Conservation (phyloP, 208 protist genomes). For the Leishmania turanica region DNA sequence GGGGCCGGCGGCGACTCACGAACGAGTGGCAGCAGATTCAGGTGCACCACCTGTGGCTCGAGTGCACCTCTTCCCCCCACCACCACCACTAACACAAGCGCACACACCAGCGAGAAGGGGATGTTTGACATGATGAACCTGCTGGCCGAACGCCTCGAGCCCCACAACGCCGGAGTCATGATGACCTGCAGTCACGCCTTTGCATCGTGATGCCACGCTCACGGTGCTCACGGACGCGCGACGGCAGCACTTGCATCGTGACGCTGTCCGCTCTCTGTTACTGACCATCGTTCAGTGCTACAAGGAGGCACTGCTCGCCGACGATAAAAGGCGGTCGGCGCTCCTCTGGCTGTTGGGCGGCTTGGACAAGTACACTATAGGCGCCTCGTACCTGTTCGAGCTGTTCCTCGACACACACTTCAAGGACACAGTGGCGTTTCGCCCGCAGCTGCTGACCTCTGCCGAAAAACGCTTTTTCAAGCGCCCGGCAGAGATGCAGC, state of each 20-base stretch:
- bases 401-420: conserved; percentile 45
- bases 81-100: not conserved
- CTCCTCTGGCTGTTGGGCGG: conserved; percentile 92
- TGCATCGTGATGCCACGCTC: conserved; percentile 49
- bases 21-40: too few relatives aligned
- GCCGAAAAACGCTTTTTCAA: conserved; percentile 93
- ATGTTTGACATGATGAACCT: conserved; percentile 94
- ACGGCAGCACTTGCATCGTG: conserved; percentile 67
- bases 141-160: conserved; percentile 89
- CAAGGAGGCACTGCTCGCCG: conserved; percentile 43
- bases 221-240: conserved; percentile 80
- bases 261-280: conserved; percentile 44
- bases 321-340: conserved; percentile 63
- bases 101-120: conserved; percentile 66
- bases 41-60: too few relatives aligned
- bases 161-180: conserved; percentile 89
- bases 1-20: too few relatives aligned
- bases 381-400: conserved; percentile 94
- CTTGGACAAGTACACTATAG: conserved; percentile 87
- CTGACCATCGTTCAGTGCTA: conserved; percentile 45
- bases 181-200: conserved; percentile 44
- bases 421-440: conserved; percentile 55
- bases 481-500: conserved; percentile 90
- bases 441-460: conserved; percentile 87
- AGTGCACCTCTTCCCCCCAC: too few relatives aligned